Evolutionary conservation across 768 basidiomycete genomes (phyloP).

Genomic region (Boletellus sp.): DNA sequence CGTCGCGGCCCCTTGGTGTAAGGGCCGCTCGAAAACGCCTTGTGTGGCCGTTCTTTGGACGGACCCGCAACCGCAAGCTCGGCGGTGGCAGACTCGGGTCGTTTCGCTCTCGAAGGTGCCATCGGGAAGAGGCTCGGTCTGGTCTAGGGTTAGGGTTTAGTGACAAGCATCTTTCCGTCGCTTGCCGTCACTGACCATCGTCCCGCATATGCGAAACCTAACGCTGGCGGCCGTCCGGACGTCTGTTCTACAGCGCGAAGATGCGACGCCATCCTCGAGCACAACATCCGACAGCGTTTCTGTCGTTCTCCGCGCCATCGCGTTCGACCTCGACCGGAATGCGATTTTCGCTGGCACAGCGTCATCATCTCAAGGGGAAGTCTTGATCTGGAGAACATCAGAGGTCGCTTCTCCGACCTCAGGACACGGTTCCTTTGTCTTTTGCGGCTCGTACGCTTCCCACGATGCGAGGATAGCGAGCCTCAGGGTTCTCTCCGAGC

Average conservation of each 20-base stretch:
- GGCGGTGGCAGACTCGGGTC: not conserved
- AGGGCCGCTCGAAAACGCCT: slow-evolving; percentile 9
- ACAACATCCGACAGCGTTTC: slow-evolving; percentile 20
- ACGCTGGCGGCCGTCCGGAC: slow-evolving; percentile 36
- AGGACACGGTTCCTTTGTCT: slow-evolving; percentile 11
- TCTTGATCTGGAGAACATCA: slow-evolving; percentile 53
- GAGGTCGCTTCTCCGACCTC: slow-evolving; percentile 11
- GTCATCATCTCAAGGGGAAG: slow-evolving; percentile 51
- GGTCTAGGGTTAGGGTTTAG: slow-evolving; percentile 17
- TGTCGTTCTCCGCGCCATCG: slow-evolving; percentile 41
- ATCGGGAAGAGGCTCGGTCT: slow-evolving; percentile 3
- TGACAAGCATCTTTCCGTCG: not conserved
- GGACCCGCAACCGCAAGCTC: slow-evolving; percentile 3
- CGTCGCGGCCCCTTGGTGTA: slow-evolving; percentile 12
- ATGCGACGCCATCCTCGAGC: slow-evolving; percentile 13
- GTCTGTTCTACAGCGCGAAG: slow-evolving; percentile 14
- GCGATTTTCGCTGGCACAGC: slow-evolving; percentile 58
- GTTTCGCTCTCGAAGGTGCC: slow-evolving; percentile 18
- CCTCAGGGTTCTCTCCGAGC: slow-evolving; percentile 69
- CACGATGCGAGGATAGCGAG: slow-evolving; percentile 49
- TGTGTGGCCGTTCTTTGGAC: slow-evolving; percentile 15
- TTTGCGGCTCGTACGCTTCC: slow-evolving; percentile 22
- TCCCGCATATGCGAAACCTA: slow-evolving; percentile 52
- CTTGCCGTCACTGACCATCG: too few species aligned
- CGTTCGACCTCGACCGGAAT: slow-evolving; percentile 64